Percentiles rank a stretch among this genome's conserved stretches.
Evolutionary conservation across 768 basidiomycete genomes (phyloP).

Genomic region (Cystoderma amianthinum): DNA sequence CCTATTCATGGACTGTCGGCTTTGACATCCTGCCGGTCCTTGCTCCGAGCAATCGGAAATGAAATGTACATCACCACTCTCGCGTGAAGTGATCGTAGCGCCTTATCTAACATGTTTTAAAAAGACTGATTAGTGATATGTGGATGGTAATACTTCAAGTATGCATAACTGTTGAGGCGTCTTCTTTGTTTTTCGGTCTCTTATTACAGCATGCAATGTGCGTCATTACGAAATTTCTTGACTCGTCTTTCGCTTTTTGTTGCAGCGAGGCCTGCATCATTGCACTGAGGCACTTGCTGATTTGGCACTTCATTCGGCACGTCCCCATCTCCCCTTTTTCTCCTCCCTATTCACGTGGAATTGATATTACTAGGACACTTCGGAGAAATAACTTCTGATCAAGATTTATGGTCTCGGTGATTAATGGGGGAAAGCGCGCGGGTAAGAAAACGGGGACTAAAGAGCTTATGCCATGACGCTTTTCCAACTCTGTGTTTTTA

Average conservation of each 20-base stretch:
- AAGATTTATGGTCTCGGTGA: neutral
- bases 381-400: neutral
- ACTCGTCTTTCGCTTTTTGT: too few relatives aligned
- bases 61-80: neutral
- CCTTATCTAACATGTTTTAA: too few relatives aligned
- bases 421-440: neutral
- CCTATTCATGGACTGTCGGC: neutral
- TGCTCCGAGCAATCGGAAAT: conserved; percentile 2
- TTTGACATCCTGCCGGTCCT: neutral
- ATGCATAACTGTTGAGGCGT: too few relatives aligned
- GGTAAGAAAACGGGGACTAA: neutral
- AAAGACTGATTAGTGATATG: too few relatives aligned
- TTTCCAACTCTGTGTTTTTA: neutral
- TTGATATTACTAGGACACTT: neutral
- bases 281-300: too few relatives aligned
- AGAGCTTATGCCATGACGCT: neutral
- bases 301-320: neutral
- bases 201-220: too few relatives aligned
- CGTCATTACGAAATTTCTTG: too few relatives aligned
- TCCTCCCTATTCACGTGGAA: conserved; percentile 1
- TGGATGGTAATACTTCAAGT: too few relatives aligned
- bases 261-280: too few relatives aligned
- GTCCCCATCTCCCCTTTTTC: conserved; percentile 3
- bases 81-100: neutral
- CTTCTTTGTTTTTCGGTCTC: too few relatives aligned